Conservation (phyloP, 495 filamentous ascomycete species). For the Aspergillus bertholletiae region DNA sequence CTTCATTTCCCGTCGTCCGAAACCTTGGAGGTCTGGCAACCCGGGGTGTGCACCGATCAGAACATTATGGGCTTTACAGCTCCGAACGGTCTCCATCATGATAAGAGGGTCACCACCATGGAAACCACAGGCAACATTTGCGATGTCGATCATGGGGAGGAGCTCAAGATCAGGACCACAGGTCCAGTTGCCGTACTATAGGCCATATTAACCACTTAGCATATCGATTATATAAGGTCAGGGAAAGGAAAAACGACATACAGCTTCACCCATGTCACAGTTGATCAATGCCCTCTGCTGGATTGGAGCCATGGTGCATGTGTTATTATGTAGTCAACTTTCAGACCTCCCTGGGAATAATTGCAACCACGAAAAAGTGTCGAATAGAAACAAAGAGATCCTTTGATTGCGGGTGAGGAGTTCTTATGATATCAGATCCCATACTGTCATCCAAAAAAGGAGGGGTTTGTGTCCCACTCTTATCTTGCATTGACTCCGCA, state of each 20-base stretch:
- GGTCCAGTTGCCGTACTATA: slow-evolving; percentile 40
- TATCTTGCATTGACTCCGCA: slow-evolving; percentile 1
- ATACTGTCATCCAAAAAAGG: neutral
- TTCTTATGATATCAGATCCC: neutral
- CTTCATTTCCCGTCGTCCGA: slow-evolving; percentile 56
- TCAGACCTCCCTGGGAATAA: too few relatives aligned
- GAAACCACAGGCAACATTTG: slow-evolving; percentile 63
- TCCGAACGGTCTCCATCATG: slow-evolving; percentile 54
- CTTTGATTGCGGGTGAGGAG: too few relatives aligned
- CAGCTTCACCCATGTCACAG: slow-evolving; percentile 48
- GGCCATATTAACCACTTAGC: neutral
- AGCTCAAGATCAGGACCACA: slow-evolving; percentile 55
- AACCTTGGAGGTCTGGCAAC: slow-evolving; percentile 59
- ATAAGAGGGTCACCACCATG: slow-evolving; percentile 57
- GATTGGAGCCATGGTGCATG: slow-evolving; percentile 35
- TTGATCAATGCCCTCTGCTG: slow-evolving; percentile 50
- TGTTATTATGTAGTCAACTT: neutral
- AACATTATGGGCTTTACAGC: slow-evolving; percentile 52
- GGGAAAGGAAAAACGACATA: slow-evolving; percentile 6
- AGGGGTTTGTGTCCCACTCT: slow-evolving; percentile 4
- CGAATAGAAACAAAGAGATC: too few relatives aligned
- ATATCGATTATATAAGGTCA: neutral
- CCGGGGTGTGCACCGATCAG: slow-evolving; percentile 58
- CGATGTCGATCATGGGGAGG: slow-evolving; percentile 55
- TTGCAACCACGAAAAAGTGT: too few relatives aligned